Evolutionary conservation across 768 basidiomycete genomes (phyloP).

Genomic region (Pisolithus albus): DNA sequence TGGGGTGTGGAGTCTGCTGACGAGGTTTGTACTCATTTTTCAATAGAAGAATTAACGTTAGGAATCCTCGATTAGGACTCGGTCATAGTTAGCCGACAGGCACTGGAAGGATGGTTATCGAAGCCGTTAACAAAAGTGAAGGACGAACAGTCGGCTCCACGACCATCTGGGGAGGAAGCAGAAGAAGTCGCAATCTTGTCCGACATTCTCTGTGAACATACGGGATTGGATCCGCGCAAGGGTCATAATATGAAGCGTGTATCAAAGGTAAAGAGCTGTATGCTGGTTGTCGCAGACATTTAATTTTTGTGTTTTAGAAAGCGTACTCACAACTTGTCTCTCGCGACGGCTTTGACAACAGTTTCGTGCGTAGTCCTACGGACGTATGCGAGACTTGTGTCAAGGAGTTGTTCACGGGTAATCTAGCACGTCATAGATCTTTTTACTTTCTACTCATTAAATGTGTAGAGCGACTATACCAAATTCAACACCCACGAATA

Average conservation of each 20-base stretch:
- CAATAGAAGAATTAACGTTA: not conserved
- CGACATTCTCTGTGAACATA: conserved; percentile 59
- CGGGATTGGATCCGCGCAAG: conserved; percentile 52
- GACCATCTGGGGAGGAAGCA: conserved; percentile 10
- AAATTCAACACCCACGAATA: conserved; percentile 56
- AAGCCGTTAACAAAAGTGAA: conserved; percentile 24
- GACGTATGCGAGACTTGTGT: conserved; percentile 64
- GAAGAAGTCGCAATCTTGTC: conserved; percentile 24
- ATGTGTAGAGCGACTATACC: conserved; percentile 60
- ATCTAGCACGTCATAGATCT: conserved; percentile 1
- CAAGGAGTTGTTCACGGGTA: conserved; percentile 50
- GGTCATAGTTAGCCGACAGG: conserved; percentile 53
- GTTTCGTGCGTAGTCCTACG: conserved; percentile 38
- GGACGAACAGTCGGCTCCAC: conserved; percentile 14
- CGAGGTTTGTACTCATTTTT: conserved; percentile 35
- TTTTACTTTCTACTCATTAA: not conserved
- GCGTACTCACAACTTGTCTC: conserved; percentile 21
- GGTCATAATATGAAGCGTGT: conserved; percentile 64
- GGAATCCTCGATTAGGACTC: conserved; percentile 35
- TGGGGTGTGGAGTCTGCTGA: conserved; percentile 49
- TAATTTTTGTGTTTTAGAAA: conserved; percentile 7
- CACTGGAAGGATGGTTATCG: conserved; percentile 56
- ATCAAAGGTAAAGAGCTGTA: conserved; percentile 35
- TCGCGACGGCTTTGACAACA: conserved; percentile 42
- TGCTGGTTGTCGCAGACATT: not conserved